phyloP scores from a whole-genome alignment of 805 yeast species.

The Blastobotrys robertii region DNA sequence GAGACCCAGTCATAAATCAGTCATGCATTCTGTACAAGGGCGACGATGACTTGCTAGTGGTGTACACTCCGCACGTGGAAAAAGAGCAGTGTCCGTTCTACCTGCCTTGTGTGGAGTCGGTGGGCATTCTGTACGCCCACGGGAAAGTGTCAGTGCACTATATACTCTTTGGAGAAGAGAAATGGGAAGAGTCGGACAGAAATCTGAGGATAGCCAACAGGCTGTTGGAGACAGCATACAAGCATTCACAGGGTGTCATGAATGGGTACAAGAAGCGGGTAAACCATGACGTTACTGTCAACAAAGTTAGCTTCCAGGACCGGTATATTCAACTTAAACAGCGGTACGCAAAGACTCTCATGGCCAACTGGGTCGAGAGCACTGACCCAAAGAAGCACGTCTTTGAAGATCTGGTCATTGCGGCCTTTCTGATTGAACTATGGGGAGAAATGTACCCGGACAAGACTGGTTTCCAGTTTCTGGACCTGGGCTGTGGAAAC shows the following conservation, averaged over 20 bases:
- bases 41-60: constrained; percentile 36
- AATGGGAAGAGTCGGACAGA: constrained; percentile 35
- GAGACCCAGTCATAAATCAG: constrained; percentile 76
- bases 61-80: constrained; percentile 70
- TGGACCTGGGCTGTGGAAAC: constrained; percentile 94
- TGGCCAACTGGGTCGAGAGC: constrained; percentile 81
- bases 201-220: constrained; percentile 75
- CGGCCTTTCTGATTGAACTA: constrained; percentile 82
- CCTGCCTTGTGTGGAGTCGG: constrained; percentile 74
- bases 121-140: constrained; percentile 51
- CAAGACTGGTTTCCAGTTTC: constrained; percentile 47
- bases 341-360: constrained; percentile 64
- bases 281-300: constrained; percentile 76
- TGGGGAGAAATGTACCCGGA: constrained; percentile 51
- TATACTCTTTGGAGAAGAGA: constrained; percentile 40
- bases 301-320: constrained; percentile 74
- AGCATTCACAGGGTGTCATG: constrained; percentile 77
- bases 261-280: constrained; percentile 83
- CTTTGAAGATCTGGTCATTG: constrained; percentile 91
- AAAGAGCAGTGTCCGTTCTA: constrained; percentile 69
- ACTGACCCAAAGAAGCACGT: constrained; percentile 95
- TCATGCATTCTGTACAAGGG: constrained; percentile 50
- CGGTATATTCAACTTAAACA: constrained; percentile 71
- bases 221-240: constrained; percentile 65
- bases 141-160: constrained; percentile 60